Evolutionary conservation across 1,139 yeast species (phyloP).

Genomic region (Citeromyces hawaiiensis): DNA sequence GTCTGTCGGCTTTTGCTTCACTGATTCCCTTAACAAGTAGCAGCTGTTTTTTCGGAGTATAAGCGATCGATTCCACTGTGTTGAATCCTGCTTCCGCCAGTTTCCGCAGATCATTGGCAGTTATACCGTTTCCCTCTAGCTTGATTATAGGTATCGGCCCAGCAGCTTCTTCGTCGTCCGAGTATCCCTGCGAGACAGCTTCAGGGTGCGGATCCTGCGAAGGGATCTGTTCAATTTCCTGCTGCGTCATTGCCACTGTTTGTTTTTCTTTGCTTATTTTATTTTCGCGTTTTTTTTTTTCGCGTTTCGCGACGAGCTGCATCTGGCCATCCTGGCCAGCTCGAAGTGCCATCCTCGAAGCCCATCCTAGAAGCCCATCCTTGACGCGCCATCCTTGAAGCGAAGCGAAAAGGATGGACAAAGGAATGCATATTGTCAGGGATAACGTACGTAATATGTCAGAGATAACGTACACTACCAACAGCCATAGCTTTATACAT

Average conservation of each 20-base stretch:
- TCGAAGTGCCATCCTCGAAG: no score
- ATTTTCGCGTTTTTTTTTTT: no score
- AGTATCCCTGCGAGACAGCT: conserved; percentile 6
- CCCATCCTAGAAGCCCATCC: no score
- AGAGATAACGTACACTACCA: no score
- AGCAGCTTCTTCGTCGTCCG: conserved; percentile 24
- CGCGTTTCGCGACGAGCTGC: no score
- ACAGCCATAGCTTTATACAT: no score
- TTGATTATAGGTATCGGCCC: conserved; percentile 33
- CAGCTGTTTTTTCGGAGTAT: conserved; percentile 67
- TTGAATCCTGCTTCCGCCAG: conserved; percentile 74
- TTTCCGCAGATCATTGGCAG: conserved; percentile 66
- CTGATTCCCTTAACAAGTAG: conserved; percentile 81
- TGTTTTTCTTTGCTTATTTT: no score
- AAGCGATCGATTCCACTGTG: conserved; percentile 88
- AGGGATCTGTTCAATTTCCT: conserved; percentile 2
- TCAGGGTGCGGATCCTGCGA: conserved; percentile 1
- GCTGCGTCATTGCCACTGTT: conserved; percentile 5
- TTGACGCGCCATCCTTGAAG: no score
- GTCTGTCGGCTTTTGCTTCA: conserved; percentile 87
- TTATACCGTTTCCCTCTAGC: conserved; percentile 73
- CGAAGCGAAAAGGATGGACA: no score
- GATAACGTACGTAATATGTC: no score
- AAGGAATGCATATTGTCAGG: no score
- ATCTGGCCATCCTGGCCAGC: no score